Percentiles rank a stretch among this genome's conserved stretches.
phyloP scores from a whole-genome alignment of 257 asterid species.

The Rhazya stricta region DNA sequence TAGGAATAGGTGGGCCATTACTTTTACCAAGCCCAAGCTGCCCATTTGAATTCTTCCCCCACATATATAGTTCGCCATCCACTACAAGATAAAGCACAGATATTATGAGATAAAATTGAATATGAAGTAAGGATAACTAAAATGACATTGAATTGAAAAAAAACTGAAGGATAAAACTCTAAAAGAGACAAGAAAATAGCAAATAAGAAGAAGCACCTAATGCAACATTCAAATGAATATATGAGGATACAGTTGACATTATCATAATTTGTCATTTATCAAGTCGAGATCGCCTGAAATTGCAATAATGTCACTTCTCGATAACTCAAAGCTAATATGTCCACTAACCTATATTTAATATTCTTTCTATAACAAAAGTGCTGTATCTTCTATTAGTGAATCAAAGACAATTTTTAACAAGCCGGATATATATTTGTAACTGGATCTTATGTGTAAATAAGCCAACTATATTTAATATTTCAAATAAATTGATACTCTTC shows the following conservation, averaged over 20 bases:
- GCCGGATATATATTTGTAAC: background rate
- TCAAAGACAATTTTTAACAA: background rate
- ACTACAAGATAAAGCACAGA: constrained; percentile 37
- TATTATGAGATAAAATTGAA: constrained; percentile 20
- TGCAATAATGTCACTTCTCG: background rate
- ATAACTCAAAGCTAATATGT: background rate
- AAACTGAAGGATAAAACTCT: background rate
- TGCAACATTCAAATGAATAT: background rate
- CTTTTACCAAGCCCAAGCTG: constrained; percentile 99
- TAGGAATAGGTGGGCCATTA: constrained; percentile 26
- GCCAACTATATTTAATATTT: background rate
- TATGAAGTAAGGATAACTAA: constrained; percentile 9
- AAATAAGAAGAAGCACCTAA: background rate
- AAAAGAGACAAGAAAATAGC: background rate
- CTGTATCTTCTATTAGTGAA: no score
- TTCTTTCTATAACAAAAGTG: background rate
- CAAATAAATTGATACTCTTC: background rate
- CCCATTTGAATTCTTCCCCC: constrained; percentile 91
- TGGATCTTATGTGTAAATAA: background rate
- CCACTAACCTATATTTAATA: background rate
- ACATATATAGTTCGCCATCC: constrained; percentile 86
- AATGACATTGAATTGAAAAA: background rate
- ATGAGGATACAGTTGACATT: background rate
- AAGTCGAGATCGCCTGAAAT: background rate
- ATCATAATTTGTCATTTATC: no score